Base-by-base conservation (phyloP, 768 basidiomycete species). In the Collybiopsis confluens region DNA sequence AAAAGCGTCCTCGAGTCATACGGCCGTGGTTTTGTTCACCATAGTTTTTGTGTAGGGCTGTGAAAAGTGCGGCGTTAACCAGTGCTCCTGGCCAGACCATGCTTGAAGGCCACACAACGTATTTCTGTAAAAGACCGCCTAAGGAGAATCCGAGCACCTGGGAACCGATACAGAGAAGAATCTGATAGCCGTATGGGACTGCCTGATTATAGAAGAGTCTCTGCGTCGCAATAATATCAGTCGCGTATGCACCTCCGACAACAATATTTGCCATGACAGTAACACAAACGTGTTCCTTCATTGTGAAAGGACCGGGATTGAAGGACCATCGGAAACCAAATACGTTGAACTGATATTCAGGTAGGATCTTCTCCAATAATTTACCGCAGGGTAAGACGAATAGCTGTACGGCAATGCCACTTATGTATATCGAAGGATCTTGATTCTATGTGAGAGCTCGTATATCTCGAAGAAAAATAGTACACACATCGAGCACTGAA, bases 31-130 rank as follows among this genome's bases (percentile, higher is more conserved):
- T 85, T 30, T 74, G 69, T 64, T 79, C 80, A 53, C 84, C 84
- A 70, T 81, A 87, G 59, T 80, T 81, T 61, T 81, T 82, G 74
- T 94, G 91, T 41, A 94, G 80, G 10, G 92, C 91, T 70, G 92
- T 93, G 76, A 92, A 87, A 30, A 93, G 76, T 13, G 90, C 89
- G 18, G 82, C 85, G 65, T 85, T 89, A 63, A 91, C 88, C 62
- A 93, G 75, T 36, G 89, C 86, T 45, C 86, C 85, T n/a, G 91
- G 91, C 89, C 90, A 93, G 68, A 93, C 87, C 89, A 92, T 92
- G 68, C 83, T 86, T 46, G 82, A 74, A 0, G 85, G 91, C 79
- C 88, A 94, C 49, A 93, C 88, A 55, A 92, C 83, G 72, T 89
- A 90, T 61, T 83, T 81, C 46, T 91, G 85, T 52, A 87, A 78